These are phyloP conservation scores for Austroboletus eburneus DNA, from an alignment of 768 basidiomycete species.

Conservation along the genomic window DNA sequence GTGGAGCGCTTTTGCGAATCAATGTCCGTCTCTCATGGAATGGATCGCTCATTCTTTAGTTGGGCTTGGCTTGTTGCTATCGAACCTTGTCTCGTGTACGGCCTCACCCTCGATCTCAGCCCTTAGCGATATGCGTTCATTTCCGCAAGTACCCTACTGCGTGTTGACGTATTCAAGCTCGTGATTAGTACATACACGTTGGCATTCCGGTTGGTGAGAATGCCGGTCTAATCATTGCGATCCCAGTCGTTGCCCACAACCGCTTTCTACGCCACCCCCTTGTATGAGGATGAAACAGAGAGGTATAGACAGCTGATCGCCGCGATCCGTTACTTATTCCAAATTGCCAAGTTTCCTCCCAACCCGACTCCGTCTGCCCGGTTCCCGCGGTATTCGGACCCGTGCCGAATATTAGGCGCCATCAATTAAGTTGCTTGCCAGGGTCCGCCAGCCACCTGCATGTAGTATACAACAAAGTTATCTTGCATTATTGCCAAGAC, in stretches of 20 bases:
- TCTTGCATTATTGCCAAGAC: too few species aligned
- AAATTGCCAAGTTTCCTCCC: conserved; percentile 1
- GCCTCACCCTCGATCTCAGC: conserved; percentile 14
- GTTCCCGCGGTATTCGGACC: conserved; percentile 18
- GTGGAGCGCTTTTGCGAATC: neutral
- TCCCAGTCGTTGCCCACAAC: conserved; percentile 3
- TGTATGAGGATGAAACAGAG: conserved; percentile 17
- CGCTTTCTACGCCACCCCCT: conserved; percentile 17
- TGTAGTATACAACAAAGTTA: too few species aligned
- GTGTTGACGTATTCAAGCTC: conserved; percentile 17
- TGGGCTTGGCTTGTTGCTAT: neutral
- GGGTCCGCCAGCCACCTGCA: too few species aligned
- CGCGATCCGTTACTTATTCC: conserved; percentile 16
- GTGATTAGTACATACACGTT: neutral
- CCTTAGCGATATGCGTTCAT: conserved; percentile 17
- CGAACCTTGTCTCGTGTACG: conserved; percentile 10
- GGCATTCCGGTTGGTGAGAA: conserved; percentile 5
- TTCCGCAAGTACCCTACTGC: conserved; percentile 14
- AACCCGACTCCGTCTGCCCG: neutral
- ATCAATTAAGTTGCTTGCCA: too few species aligned
- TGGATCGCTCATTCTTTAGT: neutral
- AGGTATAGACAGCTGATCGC: conserved; percentile 26
- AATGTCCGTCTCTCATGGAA: conserved; percentile 4
- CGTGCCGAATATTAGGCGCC: too few species aligned
- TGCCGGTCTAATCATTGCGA: conserved; percentile 1